Conservation (phyloP, 805 yeast genomes). For the Clavispora phyllophila region DNA sequence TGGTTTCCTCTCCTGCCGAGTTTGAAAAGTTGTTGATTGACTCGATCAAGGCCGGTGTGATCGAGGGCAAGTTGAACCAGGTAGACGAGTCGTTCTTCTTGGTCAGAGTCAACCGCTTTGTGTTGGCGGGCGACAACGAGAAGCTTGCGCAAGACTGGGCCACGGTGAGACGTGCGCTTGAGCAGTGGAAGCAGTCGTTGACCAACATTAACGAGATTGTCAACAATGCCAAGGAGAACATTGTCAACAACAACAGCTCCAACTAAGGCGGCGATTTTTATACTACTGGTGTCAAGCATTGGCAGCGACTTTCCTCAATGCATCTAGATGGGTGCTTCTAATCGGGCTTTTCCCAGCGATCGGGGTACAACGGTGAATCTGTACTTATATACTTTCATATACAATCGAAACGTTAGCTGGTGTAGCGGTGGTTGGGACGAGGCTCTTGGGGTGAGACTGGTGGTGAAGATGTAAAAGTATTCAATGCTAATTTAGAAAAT, state of each 20-base stretch:
- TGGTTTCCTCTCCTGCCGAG: constrained; percentile 25
- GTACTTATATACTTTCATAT: not conserved
- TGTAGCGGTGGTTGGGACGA: not conserved
- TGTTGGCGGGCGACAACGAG: constrained; percentile 33
- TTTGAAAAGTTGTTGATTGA: constrained; percentile 37
- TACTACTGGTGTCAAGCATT: not conserved
- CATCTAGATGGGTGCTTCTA: not conserved
- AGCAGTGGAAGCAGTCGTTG: constrained; percentile 37
- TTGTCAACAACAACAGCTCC: constrained; percentile 22
- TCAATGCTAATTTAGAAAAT: too few species aligned
- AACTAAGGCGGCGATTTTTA: constrained; percentile 5
- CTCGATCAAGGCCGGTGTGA: constrained; percentile 39
- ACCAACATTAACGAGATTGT: constrained; percentile 38
- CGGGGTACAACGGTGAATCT: constrained; percentile 1
- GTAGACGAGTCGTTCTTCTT: constrained; percentile 36
- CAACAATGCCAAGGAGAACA: constrained; percentile 38
- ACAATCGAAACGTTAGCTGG: not conserved
- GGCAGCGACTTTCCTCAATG: not conserved
- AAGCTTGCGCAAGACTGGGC: constrained; percentile 30
- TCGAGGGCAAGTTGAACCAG: constrained; percentile 44
- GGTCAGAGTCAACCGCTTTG: constrained; percentile 36
- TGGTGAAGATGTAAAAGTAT: too few species aligned
- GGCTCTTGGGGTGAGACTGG: too few species aligned
- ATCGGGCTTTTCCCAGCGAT: not conserved
- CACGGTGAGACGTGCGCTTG: constrained; percentile 29